Percentiles rank a stretch among this genome's conserved stretches.
These are phyloP conservation scores for Ampelocalamus luodianensis DNA, from an alignment of 176 grass and related monocot species.

Conservation along the genomic window DNA sequence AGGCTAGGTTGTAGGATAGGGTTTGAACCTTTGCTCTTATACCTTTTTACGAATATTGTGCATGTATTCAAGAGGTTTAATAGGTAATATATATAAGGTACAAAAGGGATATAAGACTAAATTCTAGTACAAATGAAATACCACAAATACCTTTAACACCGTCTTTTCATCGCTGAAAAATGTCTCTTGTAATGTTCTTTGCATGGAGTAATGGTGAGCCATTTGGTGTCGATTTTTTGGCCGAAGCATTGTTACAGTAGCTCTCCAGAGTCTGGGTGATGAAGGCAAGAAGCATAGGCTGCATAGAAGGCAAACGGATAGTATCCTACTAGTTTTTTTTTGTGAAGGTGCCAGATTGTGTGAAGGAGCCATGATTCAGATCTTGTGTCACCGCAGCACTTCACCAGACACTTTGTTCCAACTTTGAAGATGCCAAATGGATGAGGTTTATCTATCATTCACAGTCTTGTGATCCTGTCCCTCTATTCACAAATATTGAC, in stretches of 20 bases:
- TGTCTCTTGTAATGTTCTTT: background rate
- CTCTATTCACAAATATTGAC: background rate
- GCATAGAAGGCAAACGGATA: background rate
- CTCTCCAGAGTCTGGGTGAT: background rate
- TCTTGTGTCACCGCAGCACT: background rate
- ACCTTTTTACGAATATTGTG: no score
- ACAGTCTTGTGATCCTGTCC: background rate
- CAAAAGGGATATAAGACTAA: no score
- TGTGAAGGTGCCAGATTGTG: background rate
- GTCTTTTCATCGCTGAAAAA: background rate
- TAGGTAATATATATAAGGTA: no score
- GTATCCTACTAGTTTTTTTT: background rate
- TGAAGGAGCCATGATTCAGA: background rate
- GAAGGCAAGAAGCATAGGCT: background rate
- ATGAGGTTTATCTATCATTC: background rate
- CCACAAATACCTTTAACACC: no score
- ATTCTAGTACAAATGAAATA: no score
- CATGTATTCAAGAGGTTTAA: no score
- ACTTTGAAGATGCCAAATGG: background rate
- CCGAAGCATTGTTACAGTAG: background rate
- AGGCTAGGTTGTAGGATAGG: no score
- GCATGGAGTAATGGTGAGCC: slow-evolving; percentile 3
- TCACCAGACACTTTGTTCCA: background rate
- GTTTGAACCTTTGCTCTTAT: no score
- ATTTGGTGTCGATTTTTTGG: background rate